A percentile compares a stretch with the other conserved stretches of the same genome.
These are phyloP conservation scores for Penicillium expansum DNA, from an alignment of 2,329 filamentous ascomycete species.

Conservation along the genomic window DNA sequence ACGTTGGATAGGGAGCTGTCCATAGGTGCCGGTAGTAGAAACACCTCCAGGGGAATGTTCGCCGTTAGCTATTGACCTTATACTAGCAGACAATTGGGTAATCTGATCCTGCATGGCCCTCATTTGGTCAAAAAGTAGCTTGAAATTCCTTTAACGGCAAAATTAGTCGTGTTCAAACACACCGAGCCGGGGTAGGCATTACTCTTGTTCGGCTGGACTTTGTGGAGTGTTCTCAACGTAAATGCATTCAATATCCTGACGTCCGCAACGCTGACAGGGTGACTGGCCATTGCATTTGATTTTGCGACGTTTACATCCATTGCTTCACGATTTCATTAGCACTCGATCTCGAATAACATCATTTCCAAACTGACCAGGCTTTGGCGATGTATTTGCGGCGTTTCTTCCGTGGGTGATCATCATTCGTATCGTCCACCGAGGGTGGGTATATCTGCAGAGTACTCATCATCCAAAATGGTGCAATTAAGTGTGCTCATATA, in stretches of 20 bases:
- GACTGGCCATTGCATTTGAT: conserved; percentile 65
- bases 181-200: conserved; percentile 41
- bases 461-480: conserved; percentile 1
- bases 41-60: conserved; percentile 10
- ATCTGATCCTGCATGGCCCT: conserved; percentile 63
- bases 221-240: conserved; percentile 66
- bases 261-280: conserved; percentile 60
- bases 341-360: too few species aligned
- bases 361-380: conserved; percentile 51
- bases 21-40: conserved; percentile 4
- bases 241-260: conserved; percentile 39
- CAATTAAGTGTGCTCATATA: background rate
- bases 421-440: conserved; percentile 9
- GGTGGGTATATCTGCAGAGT: background rate
- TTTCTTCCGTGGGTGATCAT: conserved; percentile 49
- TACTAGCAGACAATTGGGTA: conserved; percentile 66
- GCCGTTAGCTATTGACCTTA: conserved; percentile 61
- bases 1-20: conserved; percentile 13
- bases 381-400: conserved; percentile 64
- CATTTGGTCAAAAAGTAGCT: conserved; percentile 32
- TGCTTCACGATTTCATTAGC: conserved; percentile 38
- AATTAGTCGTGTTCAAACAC: background rate
- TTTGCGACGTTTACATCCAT: conserved; percentile 63
- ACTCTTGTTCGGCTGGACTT: conserved; percentile 59
- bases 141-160: conserved; percentile 21